Conservation (phyloP, 2,329 filamentous ascomycete genomes). For the Penicillium italicum region DNA sequence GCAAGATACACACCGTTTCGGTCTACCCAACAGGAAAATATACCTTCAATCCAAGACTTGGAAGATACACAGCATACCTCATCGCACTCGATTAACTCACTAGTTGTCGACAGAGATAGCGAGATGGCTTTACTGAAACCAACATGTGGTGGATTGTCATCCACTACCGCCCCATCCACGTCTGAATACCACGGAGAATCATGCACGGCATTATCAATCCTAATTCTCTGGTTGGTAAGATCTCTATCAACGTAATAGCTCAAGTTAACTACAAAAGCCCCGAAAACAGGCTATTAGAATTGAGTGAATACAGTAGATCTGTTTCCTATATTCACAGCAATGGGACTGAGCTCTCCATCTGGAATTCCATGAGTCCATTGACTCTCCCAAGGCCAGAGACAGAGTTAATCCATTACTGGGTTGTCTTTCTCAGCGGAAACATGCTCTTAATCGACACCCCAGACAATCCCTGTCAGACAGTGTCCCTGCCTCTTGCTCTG, state of each 20-base stretch:
- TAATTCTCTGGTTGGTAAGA: background rate
- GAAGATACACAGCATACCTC: background rate
- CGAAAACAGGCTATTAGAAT: background rate
- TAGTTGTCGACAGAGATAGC: background rate
- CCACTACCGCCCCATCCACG: background rate
- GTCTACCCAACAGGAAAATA: background rate
- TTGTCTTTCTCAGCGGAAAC: conserved; percentile 29
- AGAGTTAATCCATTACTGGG: conserved; percentile 31
- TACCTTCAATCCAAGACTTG: background rate
- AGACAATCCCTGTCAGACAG: conserved; percentile 29
- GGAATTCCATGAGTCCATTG: conserved; percentile 8
- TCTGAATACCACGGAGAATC: background rate
- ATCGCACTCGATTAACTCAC: background rate
- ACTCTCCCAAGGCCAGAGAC: conserved; percentile 15
- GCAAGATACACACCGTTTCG: background rate
- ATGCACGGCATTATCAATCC: background rate
- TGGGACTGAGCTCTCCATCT: background rate
- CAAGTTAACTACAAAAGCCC: background rate
- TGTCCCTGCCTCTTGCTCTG: conserved; percentile 26
- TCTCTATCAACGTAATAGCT: background rate
- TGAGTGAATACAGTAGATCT: background rate
- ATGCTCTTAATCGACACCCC: conserved; percentile 29
- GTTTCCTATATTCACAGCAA: background rate
- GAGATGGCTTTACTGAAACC: background rate
- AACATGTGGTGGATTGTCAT: background rate